These are phyloP conservation scores for Fusarium aywerte DNA, from an alignment of 2,329 filamentous ascomycete genomes.

Conservation along the genomic window DNA sequence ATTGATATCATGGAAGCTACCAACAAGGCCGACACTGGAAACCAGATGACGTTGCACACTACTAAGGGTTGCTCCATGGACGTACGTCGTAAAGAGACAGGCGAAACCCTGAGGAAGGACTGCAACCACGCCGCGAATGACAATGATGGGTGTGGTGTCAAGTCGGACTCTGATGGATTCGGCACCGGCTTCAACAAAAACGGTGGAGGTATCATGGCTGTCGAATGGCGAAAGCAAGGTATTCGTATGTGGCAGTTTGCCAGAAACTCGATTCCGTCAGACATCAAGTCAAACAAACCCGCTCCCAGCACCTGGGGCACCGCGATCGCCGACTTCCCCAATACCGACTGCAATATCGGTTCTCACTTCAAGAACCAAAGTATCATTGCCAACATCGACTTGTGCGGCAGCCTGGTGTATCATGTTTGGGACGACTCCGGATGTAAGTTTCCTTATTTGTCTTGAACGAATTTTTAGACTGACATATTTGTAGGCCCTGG, in stretches of 20 bases:
- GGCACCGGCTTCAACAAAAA: conserved; percentile 63
- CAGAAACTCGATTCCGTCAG: conserved; percentile 59
- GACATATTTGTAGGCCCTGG: conserved; percentile 56
- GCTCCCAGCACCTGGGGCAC: conserved; percentile 71
- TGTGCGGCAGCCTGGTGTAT: conserved; percentile 69
- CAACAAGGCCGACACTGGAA: conserved; percentile 65
- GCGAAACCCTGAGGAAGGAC: conserved; percentile 54
- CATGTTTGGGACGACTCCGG: conserved; percentile 59
- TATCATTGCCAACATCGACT: conserved; percentile 73
- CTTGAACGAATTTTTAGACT: neutral
- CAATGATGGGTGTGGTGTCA: conserved; percentile 69
- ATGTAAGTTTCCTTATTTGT: conserved; percentile 48
- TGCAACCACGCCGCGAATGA: conserved; percentile 63
- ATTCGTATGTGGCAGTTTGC: conserved; percentile 73
- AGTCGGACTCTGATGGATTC: conserved; percentile 56
- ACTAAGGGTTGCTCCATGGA: conserved; percentile 62
- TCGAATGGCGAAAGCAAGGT: conserved; percentile 69
- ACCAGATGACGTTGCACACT: conserved; percentile 70
- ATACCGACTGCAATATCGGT: conserved; percentile 68
- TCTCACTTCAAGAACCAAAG: conserved; percentile 72
- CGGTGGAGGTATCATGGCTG: conserved; percentile 68
- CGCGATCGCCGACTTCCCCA: conserved; percentile 72
- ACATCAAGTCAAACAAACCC: conserved; percentile 63
- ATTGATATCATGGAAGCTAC: conserved; percentile 71
- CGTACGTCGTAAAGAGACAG: conserved; percentile 65